Evolutionary conservation across 805 yeast genomes (phyloP), one percentile per base, ranked within the genome.

Genomic region (Spathaspora arborariae): DNA sequence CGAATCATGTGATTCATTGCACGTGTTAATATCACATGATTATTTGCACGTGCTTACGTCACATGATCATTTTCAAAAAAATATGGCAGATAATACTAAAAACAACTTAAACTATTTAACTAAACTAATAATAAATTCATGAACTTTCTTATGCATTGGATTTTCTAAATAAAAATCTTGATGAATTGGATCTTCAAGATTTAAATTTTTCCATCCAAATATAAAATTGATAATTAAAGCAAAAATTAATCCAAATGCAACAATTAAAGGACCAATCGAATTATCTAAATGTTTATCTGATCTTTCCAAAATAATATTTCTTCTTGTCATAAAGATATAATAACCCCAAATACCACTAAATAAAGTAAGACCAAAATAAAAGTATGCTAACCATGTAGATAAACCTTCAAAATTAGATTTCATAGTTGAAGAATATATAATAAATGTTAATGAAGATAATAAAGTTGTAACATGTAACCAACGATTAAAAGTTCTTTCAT

Each of bases 401-500:
- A 85, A 60, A 3, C 58, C 54, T n/a, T 81, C 79, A 56, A 80
- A 80, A 50, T 83, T 78, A 0, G 97, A 83, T 22, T 74, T 71
- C 51, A 76, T 72, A 18, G 88, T 86, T 9, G 96, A 84, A 36
- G 83, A 79, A 70, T 88, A 88, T 46, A 94, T 79, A 13, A 94
- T 76, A 60, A 91, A 90, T 0, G 98, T 89, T 57, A 94, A 70
- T 0, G 91, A 83, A 18, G 96, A 82, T 55, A 94, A 75, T 61
- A 94, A 72, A 0, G 95, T 81, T 11, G 96, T 86, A 19, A 92
- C 92, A 53, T 85, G 90, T 54, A 94, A 74, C 99, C 99, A 94
- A 66, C 95, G 80, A 73, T 88, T 85, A 71, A 91, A 92, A 3
- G 99, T 94, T 65, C 99, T 85, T 71, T 94, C 99, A 62, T 94